Evolutionary conservation across 306 rosid genomes (phyloP), one percentile per base, ranked within the genome.

Genomic region (Cicer pinnatifidum): DNA sequence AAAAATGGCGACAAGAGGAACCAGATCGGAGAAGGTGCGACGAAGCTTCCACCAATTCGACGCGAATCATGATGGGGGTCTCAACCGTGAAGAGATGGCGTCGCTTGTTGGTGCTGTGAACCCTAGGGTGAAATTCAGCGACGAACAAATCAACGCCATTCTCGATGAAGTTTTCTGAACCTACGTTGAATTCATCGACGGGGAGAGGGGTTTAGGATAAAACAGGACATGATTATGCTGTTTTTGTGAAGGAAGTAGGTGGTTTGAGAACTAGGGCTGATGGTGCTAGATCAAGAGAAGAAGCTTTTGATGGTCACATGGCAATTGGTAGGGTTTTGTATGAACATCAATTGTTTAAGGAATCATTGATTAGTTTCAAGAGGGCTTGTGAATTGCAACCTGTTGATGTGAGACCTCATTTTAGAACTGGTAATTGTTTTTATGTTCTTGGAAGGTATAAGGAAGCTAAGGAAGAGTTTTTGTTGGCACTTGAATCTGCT

Each of bases 341-440:
- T 43, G 99, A 95, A 75, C 96, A 95, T 39, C 99, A 91, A 75
- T 67, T 91, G 82, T 95, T 90, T 56, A 95, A 90, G 81, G 99
- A 90, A 81, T 88, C 90, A 19, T 70, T 95, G 78, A 86, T 86
- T 78, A 95, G 99, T 69, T 95, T 95, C 80, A 87, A 82, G 83
- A 85, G 99, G 77, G 97, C 99, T 43, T 95, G 97, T 77, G 99
- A 95, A 71, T 75, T 95, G 89, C 96, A 90, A n/a, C 99, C 99
- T 23, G 84, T 92, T 67, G 99, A 95, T 69, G 99, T 95, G 17
- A 88, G 93, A 72, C 93, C 97, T 0, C 99, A 95, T 86, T 95
- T 95, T 80, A 74, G 97, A 67, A 91, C 99, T 47, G 99, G 99
- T 56, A 95, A 95, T 59, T 91, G 99, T 65, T 87, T 81, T 70